Base-by-base conservation (phyloP, 371 early-diverging fungal genomes). In the Lichtheimia corymbifera region DNA sequence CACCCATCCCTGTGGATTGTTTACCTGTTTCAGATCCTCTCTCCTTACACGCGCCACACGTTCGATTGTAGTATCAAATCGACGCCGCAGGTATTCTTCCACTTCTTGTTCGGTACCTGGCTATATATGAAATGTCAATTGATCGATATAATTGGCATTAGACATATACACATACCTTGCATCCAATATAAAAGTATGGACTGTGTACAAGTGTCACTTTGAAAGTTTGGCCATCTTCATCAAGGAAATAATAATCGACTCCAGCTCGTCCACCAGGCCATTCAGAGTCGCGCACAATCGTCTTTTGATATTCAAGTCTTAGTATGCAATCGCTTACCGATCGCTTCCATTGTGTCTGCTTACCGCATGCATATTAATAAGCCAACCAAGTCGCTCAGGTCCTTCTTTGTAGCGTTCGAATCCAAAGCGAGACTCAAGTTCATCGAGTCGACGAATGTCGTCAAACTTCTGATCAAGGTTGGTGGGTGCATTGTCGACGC, bases 291-390 rank as follows among this genome's bases (percentile, higher is more conserved):
- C 69, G 71, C 5, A 90, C 78, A n/a, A 82, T 42, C 0, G 86
- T 84, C 88, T 87, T 73, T 25, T 42, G 25, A 3, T 54, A 30
- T 7, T 15, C 41, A 47, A 45, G 15, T 12, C 3, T 17, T 6
- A 35, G 35, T 35, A 11, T 35, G 11, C 35, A 35, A 9, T 35
- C 35, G 35, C 35, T 35, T 35, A 0, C 35, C 4, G 35, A 35
- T 35, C 35, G 35, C 9, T 35, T 35, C 35, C 11, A 35, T 9
- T 9, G 11, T 35, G 35, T 15, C 22, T 42, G n/a, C 11, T 58
- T 82, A 93, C 93, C 62, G 93, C 83, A 55, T 95, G 93, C 86
- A 97, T 95, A 73, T 98, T 98, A 28, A 96, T 85, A 50, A 98
- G 79, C 97, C 97, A 98, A 1, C 99, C 99, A 15, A 96, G 72